These are phyloP conservation scores for Cucurbita argyrosperma DNA, from an alignment of 306 rosid species.

Conservation along the genomic window DNA sequence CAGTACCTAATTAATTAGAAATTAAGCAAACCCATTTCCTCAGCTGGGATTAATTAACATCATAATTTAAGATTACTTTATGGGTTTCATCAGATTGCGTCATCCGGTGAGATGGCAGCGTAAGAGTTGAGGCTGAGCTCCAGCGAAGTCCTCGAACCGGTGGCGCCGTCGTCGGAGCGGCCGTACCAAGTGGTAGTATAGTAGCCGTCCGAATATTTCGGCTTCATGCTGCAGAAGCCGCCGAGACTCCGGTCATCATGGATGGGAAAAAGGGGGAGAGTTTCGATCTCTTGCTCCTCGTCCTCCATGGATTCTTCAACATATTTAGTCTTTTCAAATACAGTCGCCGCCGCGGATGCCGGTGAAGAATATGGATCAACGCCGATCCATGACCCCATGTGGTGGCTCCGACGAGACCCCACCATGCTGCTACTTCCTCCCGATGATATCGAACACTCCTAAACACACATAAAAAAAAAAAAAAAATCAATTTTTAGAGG, in stretches of 20 bases:
- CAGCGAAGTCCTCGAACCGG: conserved; percentile 52
- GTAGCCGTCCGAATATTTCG: conserved; percentile 37
- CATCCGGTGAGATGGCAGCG: conserved; percentile 38
- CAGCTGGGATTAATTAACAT: background rate
- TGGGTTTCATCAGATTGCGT: conserved; percentile 10
- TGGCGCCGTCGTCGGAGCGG: conserved; percentile 13
- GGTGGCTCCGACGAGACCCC: conserved; percentile 22
- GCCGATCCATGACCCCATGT: conserved; percentile 42
- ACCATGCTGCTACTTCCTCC: conserved; percentile 33
- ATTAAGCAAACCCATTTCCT: background rate
- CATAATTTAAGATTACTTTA: background rate
- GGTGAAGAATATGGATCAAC: conserved; percentile 49
- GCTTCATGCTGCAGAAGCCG: conserved; percentile 39
- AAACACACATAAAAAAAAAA: background rate
- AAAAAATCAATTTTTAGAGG: background rate
- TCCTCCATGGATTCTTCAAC: conserved; percentile 1
- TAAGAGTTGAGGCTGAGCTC: conserved; percentile 83
- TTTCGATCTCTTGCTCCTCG: conserved; percentile 50
- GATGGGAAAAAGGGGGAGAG: conserved; percentile 92
- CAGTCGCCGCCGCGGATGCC: background rate
- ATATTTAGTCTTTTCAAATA: conserved; percentile 41
- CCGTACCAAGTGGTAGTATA: conserved; percentile 32
- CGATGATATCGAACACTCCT: conserved; percentile 60
- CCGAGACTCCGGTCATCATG: conserved; percentile 51
- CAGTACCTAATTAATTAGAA: background rate